Evolutionary conservation across 2,329 filamentous ascomycete genomes (phyloP).

Genomic region (Diaporthe sp.): DNA sequence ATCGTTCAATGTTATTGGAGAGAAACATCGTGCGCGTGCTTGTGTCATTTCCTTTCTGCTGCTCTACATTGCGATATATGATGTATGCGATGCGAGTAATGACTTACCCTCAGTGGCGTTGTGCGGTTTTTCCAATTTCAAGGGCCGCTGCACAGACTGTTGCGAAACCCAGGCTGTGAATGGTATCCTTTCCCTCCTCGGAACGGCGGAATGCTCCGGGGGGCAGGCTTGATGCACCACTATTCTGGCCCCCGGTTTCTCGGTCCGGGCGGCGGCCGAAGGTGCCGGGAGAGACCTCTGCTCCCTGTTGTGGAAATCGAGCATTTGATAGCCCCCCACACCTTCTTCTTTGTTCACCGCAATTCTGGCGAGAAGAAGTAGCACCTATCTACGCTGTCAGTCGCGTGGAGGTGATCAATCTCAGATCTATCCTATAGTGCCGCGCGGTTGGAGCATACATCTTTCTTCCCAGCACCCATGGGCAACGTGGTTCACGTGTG

Average conservation of each 20-base stretch:
- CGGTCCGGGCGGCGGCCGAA: constrained; percentile 5
- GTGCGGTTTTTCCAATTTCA: background rate
- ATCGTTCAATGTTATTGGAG: background rate
- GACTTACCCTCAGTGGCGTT: background rate
- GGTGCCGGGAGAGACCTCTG: background rate
- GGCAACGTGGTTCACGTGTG: background rate
- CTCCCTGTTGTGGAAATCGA: background rate
- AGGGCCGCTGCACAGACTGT: background rate
- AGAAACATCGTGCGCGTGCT: no score
- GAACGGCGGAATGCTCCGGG: background rate
- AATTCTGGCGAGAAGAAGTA: background rate
- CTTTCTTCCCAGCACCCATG: background rate
- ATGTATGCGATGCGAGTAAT: background rate
- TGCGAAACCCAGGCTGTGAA: no score
- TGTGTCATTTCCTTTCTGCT: no score
- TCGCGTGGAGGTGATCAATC: background rate
- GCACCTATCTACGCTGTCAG: background rate
- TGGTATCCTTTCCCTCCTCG: no score
- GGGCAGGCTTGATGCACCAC: background rate
- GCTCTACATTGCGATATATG: no score
- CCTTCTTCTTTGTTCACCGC: background rate
- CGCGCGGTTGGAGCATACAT: background rate
- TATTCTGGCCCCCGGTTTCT: background rate
- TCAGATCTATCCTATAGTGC: no score
- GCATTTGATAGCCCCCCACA: background rate